These are phyloP conservation scores for Penicillium sp. DNA, from an alignment of 2,329 filamentous ascomycete species.

Conservation along the genomic window DNA sequence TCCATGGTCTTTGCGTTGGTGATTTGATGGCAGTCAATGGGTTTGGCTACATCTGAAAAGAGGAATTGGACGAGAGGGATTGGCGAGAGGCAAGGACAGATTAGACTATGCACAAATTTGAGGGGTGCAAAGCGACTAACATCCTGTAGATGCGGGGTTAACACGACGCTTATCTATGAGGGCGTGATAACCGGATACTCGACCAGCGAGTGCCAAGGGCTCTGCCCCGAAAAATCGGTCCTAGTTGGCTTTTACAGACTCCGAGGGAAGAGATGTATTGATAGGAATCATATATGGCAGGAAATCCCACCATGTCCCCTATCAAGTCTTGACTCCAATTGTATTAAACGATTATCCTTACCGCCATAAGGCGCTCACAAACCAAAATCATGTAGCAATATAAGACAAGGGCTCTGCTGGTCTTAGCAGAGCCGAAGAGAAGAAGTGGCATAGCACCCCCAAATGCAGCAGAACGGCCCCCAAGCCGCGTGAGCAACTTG, in stretches of 20 bases:
- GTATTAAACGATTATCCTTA: slow-evolving; percentile 42
- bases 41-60: neutral
- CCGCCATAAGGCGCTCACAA: slow-evolving; percentile 23
- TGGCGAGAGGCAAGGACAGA: neutral
- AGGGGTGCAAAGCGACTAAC: neutral
- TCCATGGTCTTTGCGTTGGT: slow-evolving; percentile 14
- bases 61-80: neutral
- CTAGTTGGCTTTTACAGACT: neutral
- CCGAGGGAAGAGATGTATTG: neutral
- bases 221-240: neutral
- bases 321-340: slow-evolving; percentile 20
- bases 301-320: neutral
- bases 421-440: slow-evolving; percentile 30
- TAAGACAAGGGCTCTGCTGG: slow-evolving; percentile 39
- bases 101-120: neutral
- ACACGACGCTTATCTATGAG: slow-evolving; percentile 23
- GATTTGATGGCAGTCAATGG: neutral
- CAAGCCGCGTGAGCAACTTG: slow-evolving; percentile 19
- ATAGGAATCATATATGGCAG: neutral
- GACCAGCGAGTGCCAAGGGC: neutral
- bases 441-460: slow-evolving; percentile 27
- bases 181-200: slow-evolving; percentile 8
- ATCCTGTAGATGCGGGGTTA: slow-evolving; percentile 23
- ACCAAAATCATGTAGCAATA: slow-evolving; percentile 39
- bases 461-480: slow-evolving; percentile 27